These are phyloP conservation scores for Vachellia collinsii DNA, from an alignment of 306 rosid genomes.

Conservation along the genomic window DNA sequence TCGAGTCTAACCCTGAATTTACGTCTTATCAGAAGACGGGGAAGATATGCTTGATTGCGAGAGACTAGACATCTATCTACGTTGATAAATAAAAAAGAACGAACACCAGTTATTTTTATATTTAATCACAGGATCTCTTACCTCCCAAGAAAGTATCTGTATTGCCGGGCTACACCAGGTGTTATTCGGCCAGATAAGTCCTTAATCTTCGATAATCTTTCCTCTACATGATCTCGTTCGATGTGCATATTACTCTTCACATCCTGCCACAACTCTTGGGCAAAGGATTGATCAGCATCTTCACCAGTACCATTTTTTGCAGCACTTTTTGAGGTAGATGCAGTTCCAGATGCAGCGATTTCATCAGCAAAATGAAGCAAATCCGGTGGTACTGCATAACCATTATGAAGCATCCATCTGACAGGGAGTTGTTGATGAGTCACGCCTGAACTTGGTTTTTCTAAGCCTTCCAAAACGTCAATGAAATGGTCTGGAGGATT, in stretches of 20 bases:
- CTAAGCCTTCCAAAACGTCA: slow-evolving; percentile 78
- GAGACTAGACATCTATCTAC: background rate
- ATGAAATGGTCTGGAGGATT: slow-evolving; percentile 89
- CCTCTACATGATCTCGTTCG: slow-evolving; percentile 48
- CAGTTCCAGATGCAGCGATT: slow-evolving; percentile 45
- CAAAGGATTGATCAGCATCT: slow-evolving; percentile 52
- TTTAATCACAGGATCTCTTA: slow-evolving; percentile 35
- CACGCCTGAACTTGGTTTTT: slow-evolving; percentile 59
- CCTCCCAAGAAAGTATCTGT: slow-evolving; percentile 78
- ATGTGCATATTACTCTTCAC: slow-evolving; percentile 56
- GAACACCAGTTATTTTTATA: background rate
- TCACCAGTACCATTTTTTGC: slow-evolving; percentile 36
- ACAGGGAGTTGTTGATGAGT: slow-evolving; percentile 70
- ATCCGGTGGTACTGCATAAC: slow-evolving; percentile 74
- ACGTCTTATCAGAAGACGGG: slow-evolving; percentile 11
- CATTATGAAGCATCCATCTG: slow-evolving; percentile 86
- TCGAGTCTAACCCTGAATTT: background rate
- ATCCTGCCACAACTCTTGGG: slow-evolving; percentile 67
- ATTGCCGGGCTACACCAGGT: slow-evolving; percentile 70
- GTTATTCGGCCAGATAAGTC: slow-evolving; percentile 70
- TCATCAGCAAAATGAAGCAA: slow-evolving; percentile 69
- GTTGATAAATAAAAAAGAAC: background rate
- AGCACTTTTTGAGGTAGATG: slow-evolving; percentile 42
- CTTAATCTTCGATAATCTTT: slow-evolving; percentile 47
- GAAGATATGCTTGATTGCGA: slow-evolving; percentile 11